Conservation (phyloP, 2,329 filamentous ascomycete species). For the Colletotrichum horii region DNA sequence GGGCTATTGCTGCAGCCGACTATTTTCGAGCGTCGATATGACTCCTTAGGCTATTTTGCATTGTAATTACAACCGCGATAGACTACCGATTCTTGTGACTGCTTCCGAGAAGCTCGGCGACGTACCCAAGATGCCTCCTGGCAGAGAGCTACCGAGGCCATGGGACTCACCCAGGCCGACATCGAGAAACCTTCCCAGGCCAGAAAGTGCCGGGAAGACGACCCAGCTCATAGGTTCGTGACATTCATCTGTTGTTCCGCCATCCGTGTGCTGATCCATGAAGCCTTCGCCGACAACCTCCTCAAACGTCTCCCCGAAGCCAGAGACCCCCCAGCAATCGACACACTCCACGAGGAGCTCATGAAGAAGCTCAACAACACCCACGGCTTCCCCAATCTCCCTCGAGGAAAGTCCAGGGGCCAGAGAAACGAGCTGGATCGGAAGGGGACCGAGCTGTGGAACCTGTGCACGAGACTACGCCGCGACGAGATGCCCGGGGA, state of each 20-base stretch:
- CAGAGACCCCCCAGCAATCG: conserved; percentile 22
- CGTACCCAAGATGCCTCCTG: background rate
- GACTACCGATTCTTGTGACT: background rate
- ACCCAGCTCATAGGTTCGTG: background rate
- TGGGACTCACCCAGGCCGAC: background rate
- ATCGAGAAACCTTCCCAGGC: background rate
- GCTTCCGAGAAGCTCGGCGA: background rate
- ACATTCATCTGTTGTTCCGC: background rate
- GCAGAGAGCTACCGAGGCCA: background rate
- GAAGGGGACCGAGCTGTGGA: conserved; percentile 68
- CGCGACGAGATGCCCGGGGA: conserved; percentile 33
- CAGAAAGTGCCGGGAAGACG: background rate
- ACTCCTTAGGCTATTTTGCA: background rate
- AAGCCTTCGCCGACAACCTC: conserved; percentile 13
- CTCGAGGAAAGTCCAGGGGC: background rate
- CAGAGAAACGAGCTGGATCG: conserved; percentile 52
- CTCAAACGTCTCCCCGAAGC: conserved; percentile 15
- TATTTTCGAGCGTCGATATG: background rate
- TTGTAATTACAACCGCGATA: background rate
- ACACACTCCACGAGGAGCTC: conserved; percentile 33
- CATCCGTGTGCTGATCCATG: background rate
- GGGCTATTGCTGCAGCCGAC: background rate
- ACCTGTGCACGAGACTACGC: conserved; percentile 61
- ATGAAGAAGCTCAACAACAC: conserved; percentile 19
- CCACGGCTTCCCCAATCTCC: background rate